phyloP scores from a whole-genome alignment of 441 rosid genomes.

The Brassica hybrid region DNA sequence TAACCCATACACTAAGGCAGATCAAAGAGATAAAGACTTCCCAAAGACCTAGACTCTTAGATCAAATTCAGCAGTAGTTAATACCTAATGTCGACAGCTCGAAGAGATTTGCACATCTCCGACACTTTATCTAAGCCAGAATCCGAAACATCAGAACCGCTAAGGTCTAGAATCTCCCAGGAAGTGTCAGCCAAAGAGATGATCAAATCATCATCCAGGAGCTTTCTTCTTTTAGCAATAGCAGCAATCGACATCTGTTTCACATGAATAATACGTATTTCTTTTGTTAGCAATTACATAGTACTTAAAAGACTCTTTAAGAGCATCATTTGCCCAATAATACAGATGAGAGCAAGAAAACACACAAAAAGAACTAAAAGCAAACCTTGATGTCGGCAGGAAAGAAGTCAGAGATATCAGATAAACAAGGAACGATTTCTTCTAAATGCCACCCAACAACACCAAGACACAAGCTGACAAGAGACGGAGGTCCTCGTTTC shows the following conservation, averaged over 20 bases:
- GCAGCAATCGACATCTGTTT: constrained; percentile 70
- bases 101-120: constrained; percentile 63
- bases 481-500: constrained; percentile 62
- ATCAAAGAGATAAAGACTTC: not conserved
- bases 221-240: constrained; percentile 82
- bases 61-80: not conserved
- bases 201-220: constrained; percentile 65
- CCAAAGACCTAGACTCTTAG: not conserved
- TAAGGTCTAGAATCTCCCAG: constrained; percentile 83
- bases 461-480: constrained; percentile 79
- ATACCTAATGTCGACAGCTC: constrained; percentile 90
- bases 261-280: constrained; percentile 19
- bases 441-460: constrained; percentile 84
- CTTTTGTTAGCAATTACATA: constrained; percentile 19
- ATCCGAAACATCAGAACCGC: constrained; percentile 80
- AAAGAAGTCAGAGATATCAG: constrained; percentile 60
- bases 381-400: constrained; percentile 79
- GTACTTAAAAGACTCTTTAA: not conserved
- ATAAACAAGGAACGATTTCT: constrained; percentile 65
- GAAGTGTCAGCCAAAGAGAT: constrained; percentile 77
- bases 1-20: not conserved
- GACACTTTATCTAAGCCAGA: constrained; percentile 66
- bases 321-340: not conserved
- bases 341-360: constrained; percentile 6
- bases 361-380: not conserved